Conservation (phyloP, 176 grass and related monocot species). For the Canna indica region DNA sequence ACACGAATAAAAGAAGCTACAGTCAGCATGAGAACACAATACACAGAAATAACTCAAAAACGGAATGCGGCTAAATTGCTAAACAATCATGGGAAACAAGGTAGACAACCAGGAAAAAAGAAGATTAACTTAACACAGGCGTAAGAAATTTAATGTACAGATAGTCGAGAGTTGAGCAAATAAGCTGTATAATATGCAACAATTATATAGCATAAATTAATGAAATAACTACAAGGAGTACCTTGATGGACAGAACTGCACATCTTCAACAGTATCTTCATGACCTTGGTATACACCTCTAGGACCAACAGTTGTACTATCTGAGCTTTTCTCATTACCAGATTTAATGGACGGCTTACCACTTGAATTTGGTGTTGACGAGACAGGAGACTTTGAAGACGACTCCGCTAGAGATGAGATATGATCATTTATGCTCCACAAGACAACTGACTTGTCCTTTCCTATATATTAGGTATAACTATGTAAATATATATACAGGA, state of each 20-base stretch:
- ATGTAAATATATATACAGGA: neutral
- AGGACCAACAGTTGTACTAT: slow-evolving; percentile 69
- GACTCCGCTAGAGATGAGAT: slow-evolving; percentile 61
- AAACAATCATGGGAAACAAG: neutral
- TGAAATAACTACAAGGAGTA: slow-evolving; percentile 22
- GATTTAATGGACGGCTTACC: slow-evolving; percentile 44
- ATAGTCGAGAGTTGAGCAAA: neutral
- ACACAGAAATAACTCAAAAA: neutral
- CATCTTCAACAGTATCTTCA: slow-evolving; percentile 86
- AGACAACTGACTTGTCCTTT: slow-evolving; percentile 83
- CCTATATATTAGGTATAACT: slow-evolving; percentile 26
- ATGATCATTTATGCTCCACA: slow-evolving; percentile 90
- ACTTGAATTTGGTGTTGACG: slow-evolving; percentile 42
- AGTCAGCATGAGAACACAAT: neutral
- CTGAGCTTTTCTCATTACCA: slow-evolving; percentile 42
- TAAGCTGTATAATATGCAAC: slow-evolving; percentile 1
- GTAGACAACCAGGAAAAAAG: neutral
- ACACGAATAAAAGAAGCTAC: neutral
- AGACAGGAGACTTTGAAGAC: slow-evolving; percentile 30
- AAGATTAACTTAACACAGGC: neutral
- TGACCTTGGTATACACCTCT: slow-evolving; percentile 74
- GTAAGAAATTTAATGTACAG: no score
- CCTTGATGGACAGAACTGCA: slow-evolving; percentile 91
- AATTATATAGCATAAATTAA: neutral
- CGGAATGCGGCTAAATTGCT: neutral